Base-by-base conservation (phyloP, 2,329 filamentous ascomycete genomes). In the Lachnellula arida region DNA sequence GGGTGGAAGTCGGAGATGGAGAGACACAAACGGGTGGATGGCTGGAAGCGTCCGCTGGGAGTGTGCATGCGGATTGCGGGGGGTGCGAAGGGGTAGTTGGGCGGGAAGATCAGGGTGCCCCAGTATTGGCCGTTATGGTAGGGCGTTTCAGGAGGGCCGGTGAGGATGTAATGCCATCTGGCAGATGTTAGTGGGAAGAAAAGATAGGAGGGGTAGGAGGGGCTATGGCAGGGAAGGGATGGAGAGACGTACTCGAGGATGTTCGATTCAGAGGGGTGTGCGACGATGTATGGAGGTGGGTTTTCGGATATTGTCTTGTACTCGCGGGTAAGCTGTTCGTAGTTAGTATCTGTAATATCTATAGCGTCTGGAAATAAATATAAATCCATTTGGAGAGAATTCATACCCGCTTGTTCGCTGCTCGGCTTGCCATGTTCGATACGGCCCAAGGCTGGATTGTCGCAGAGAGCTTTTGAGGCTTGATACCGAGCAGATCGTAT, bases 21-120 rank as follows among this genome's bases (percentile, higher is more conserved):
- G 48, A 99, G 86, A 69, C 94, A 99, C 22, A 99, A 84, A 49
- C 94, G 84, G 14, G 91, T 92, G 1, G 88, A 94, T 2, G 92
- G 91, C 71, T 96, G 91, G 76, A 99, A 99, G 69, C 94, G 89
- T 57, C 94, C 94, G 12, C 88, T 93, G 1, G 94, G 94, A 0
- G 94, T 99, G 78, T 97, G 94, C 94, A 99, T 99, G 70, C 93
- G 91, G 73, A 99, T 99, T 2, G 94, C 91, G 4, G 94, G 94
- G 34, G 94, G 94, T 12, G 92, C 93, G 74, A 97, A 99, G 25
- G 94, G 94, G 72, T 99, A 99, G 77, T 97, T 92, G 8, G 92
- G 84, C 15, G 94, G 94, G 73, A 99, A 99, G 63, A 95, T 86
- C 50, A 99, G 80, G 1, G 93, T 97, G 48, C 94, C 94, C 94